Conservation (phyloP, 805 yeast species). For the Candida corydali region DNA sequence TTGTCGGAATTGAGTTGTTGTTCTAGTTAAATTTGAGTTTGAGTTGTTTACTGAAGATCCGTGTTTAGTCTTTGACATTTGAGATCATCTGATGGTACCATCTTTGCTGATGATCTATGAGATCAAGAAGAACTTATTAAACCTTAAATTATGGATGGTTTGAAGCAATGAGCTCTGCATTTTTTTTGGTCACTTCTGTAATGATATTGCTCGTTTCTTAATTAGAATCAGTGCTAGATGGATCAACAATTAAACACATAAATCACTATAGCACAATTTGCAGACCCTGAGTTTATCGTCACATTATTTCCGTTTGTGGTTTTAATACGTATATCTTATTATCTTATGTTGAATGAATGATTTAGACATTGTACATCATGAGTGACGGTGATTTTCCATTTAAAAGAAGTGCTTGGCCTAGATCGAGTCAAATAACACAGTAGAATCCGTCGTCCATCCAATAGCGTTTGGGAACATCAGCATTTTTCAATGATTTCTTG, state of each 20-base stretch:
- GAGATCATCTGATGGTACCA: too few species aligned
- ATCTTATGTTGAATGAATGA: conserved; percentile 53
- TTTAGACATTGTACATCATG: conserved; percentile 69
- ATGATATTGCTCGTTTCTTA: conserved; percentile 11
- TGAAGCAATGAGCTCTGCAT: conserved; percentile 17
- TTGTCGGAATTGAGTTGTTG: too few species aligned
- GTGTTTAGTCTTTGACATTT: too few species aligned
- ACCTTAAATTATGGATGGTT: conserved; percentile 25
- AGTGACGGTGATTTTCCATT: conserved; percentile 89
- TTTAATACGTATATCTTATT: conserved; percentile 25
- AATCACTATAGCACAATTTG: conserved; percentile 67
- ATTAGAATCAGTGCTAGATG: conserved; percentile 31
- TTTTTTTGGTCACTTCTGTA: conserved; percentile 8
- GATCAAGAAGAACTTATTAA: too few species aligned
- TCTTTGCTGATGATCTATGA: too few species aligned
- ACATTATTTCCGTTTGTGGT: conserved; percentile 38
- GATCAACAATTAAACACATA: conserved; percentile 63
- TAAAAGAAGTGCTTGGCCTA: conserved; percentile 78
- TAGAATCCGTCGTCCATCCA: conserved; percentile 98
- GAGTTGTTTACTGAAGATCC: too few species aligned
- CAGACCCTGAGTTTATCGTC: conserved; percentile 76
- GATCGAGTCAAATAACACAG: conserved; percentile 78
- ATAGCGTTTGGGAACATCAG: conserved; percentile 68
- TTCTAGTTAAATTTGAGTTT: too few species aligned
- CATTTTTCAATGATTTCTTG: conserved; percentile 40